Evolutionary conservation across 2,329 filamentous ascomycete genomes (phyloP).

Genomic region (Trichoderma sp.): DNA sequence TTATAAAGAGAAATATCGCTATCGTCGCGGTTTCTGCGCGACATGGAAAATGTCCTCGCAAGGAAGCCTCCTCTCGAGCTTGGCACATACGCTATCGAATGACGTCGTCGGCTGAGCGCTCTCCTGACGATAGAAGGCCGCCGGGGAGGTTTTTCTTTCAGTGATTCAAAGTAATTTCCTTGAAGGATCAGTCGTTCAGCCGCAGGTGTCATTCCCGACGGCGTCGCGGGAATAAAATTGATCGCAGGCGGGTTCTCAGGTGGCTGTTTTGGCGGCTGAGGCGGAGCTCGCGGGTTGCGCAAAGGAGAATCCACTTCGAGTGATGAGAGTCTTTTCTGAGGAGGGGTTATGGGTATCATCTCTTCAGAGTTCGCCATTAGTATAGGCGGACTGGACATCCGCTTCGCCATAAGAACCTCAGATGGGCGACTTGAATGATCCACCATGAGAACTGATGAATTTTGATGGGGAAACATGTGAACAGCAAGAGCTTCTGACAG

Average conservation of each 20-base stretch:
- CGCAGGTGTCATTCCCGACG: conserved; percentile 61
- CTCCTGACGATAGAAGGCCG: conserved; percentile 58
- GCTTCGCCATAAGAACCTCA: conserved; percentile 48
- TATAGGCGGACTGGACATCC: conserved; percentile 40
- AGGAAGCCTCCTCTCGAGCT: conserved; percentile 51
- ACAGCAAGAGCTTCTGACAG: conserved; percentile 66
- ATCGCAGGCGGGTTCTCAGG: conserved; percentile 50
- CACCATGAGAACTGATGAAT: conserved; percentile 65
- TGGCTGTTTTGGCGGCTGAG: conserved; percentile 52
- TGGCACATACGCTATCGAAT: conserved; percentile 49
- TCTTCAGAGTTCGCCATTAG: conserved; percentile 44
- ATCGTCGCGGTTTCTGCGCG: conserved; percentile 43
- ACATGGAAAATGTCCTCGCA: conserved; percentile 57
- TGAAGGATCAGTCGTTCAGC: conserved; percentile 56
- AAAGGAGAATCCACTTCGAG: conserved; percentile 65
- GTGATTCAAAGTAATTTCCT: conserved; percentile 58
- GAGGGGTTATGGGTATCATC: conserved; percentile 54
- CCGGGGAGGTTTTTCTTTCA: conserved; percentile 50
- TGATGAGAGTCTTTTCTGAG: conserved; percentile 53
- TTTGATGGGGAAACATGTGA: conserved; percentile 66
- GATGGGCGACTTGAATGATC: conserved; percentile 58
- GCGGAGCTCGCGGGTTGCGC: conserved; percentile 64
- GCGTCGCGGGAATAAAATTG: conserved; percentile 66
- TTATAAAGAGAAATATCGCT: conserved; percentile 44
- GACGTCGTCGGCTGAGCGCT: conserved; percentile 55